These are phyloP conservation scores for Aphanoascus verrucosus DNA, from an alignment of 2,329 filamentous ascomycete genomes.

Conservation along the genomic window DNA sequence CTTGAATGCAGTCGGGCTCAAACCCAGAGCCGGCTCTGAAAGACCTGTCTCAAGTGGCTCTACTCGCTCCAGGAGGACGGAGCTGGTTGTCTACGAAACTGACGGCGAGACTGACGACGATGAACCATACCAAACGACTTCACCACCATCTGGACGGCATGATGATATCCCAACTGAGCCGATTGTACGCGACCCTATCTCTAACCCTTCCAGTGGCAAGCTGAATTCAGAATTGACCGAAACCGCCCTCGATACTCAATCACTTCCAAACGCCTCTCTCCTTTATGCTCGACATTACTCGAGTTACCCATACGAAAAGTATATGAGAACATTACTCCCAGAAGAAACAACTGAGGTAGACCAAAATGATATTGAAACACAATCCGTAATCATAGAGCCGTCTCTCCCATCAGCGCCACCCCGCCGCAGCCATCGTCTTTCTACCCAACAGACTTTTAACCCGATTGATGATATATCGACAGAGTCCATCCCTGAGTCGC, in stretches of 20 bases:
- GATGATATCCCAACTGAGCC: background rate
- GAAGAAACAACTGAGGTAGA: background rate
- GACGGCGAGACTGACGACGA: slow-evolving; percentile 32
- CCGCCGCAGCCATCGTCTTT: background rate
- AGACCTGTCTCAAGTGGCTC: background rate
- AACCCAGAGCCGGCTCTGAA: background rate
- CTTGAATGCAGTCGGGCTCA: background rate
- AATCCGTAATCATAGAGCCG: slow-evolving; percentile 1
- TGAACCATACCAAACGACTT: slow-evolving; percentile 20
- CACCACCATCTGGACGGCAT: slow-evolving; percentile 4
- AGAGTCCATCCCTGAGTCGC: slow-evolving; percentile 33
- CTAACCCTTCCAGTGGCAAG: background rate
- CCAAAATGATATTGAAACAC: background rate
- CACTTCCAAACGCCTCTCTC: slow-evolving; percentile 7
- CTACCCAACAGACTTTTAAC: slow-evolving; percentile 18
- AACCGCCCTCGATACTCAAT: background rate
- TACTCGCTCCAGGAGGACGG: background rate
- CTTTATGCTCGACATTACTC: slow-evolving; percentile 9
- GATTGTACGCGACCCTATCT: background rate
- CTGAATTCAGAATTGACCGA: background rate
- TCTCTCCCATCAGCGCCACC: slow-evolving; percentile 3
- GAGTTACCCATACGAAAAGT: slow-evolving; percentile 11
- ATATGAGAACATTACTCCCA: background rate
- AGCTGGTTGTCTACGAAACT: slow-evolving; percentile 32
- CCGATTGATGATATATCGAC: slow-evolving; percentile 19